Evolutionary conservation across 176 grass and related monocot genomes (phyloP), one percentile per base, ranked within the genome.

Genomic region (Cocos nucifera): DNA sequence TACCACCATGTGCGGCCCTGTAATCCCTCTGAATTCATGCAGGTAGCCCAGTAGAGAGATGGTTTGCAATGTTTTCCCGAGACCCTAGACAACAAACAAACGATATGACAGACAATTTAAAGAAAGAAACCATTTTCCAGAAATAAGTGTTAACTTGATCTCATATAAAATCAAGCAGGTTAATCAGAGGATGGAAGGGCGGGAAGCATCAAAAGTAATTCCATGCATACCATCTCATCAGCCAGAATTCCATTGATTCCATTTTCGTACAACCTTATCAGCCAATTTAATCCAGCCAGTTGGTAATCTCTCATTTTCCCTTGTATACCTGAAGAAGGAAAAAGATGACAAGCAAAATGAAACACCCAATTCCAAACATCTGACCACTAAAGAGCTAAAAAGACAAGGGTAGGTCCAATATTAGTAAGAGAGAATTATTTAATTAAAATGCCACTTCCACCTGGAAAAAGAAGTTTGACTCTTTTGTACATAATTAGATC

Each of bases 271-370:
- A 93, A 76, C 22, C 94, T 63, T 58, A 98, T 98, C 19, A 98
- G 88, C 94, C 94, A 98, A 59, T 98, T 98, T 63, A 98, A 85
- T 66, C 94, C 94, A 72, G 94, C 94, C 57, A 98, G 62, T 49
- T 98, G 94, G 54, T 98, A 98, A 78, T 98, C 94, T 66, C 88
- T 79, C 88, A 98, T 92, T 70, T 98, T 89, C 17, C 93, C 93
- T 49, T 92, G 86, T 73, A 98, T 98, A 60, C 93, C 93, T 98
- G 79, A 32, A 72, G 59, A 64, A 39, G 5, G 55, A 64, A 67
- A 51, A 51, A 55, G 64, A 63, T 49, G 60, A 10, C 53, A 44
- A 44, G 35, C 35, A 66, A 14, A 4, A 8, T 62, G 23, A 8
- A 9, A 55, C 62, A 9, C 32, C 6, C 8, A 35, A 44, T 9